These are phyloP conservation scores for Chenopodium suecicum DNA, from an alignment of 148 eudicot genomes.

Conservation along the genomic window DNA sequence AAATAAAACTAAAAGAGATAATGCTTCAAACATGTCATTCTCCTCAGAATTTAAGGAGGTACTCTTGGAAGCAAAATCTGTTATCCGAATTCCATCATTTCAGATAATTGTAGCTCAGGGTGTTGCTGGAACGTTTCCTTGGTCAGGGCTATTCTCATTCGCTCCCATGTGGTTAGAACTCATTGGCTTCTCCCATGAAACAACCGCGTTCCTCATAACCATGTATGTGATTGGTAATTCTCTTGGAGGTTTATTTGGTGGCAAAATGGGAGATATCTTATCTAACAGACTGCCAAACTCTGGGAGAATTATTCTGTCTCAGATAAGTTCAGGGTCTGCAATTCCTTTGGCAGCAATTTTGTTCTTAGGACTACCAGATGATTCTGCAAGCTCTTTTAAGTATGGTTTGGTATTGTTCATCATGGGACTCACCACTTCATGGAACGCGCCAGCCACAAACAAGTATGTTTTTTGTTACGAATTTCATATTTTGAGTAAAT, in stretches of 20 bases:
- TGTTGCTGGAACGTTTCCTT: constrained; percentile 78
- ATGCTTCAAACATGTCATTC: constrained; percentile 35
- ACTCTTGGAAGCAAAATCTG: constrained; percentile 59
- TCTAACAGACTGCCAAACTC: constrained; percentile 53
- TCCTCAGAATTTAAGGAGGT: constrained; percentile 50
- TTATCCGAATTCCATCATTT: constrained; percentile 64
- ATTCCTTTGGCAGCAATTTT: constrained; percentile 78
- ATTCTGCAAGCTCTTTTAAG: constrained; percentile 46
- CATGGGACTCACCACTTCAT: constrained; percentile 69
- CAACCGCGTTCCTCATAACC: constrained; percentile 64
- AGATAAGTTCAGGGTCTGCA: constrained; percentile 82
- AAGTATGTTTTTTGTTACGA: constrained; percentile 48
- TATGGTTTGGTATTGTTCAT: constrained; percentile 65
- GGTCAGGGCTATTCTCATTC: constrained; percentile 70
- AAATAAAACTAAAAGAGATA: constrained; percentile 19
- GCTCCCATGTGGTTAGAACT: constrained; percentile 95
- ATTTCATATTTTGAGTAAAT: not conserved
- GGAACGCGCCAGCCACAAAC: constrained; percentile 89
- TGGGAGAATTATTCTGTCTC: constrained; percentile 77
- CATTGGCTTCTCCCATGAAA: constrained; percentile 77
- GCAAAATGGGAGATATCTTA: constrained; percentile 79
- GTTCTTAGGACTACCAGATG: constrained; percentile 62
- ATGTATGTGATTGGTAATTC: constrained; percentile 58
- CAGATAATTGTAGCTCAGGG: constrained; percentile 91
- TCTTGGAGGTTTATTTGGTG: constrained; percentile 78